phyloP scores from a whole-genome alignment of 169 alveolate genomes.

The Miamiensis avidus region DNA sequence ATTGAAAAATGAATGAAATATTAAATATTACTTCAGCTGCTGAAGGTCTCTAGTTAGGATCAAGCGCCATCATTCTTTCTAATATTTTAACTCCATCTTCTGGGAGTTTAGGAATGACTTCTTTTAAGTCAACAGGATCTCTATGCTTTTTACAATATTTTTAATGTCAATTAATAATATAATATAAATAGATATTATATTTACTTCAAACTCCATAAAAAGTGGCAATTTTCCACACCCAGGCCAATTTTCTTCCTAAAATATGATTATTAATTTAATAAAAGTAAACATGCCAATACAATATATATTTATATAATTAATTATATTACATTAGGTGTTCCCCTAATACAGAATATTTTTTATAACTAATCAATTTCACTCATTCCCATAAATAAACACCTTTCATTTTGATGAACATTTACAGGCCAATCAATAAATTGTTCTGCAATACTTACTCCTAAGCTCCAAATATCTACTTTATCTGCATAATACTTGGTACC shows the following conservation, averaged over 20 bases:
- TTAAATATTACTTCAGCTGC: constrained; percentile 13
- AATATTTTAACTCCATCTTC: background rate
- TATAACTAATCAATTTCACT: background rate
- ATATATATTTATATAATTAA: background rate
- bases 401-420: background rate
- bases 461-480: constrained; percentile 16
- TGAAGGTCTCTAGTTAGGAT: constrained; percentile 17
- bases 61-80: background rate
- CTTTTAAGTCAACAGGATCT: background rate
- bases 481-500: constrained; percentile 5
- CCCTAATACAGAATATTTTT: constrained; percentile 4
- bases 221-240: constrained; percentile 1
- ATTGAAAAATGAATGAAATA: background rate
- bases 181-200: no score
- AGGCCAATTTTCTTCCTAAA: constrained; percentile 8
- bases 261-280: background rate
- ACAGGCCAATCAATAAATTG: background rate
- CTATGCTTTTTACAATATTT: background rate
- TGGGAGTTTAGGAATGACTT: background rate
- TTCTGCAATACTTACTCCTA: constrained; percentile 7
- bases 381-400: background rate
- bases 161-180: no score
- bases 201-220: background rate
- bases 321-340: constrained; percentile 16
- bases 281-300: background rate